Base-by-base conservation (phyloP, 306 rosid species). In the Fagus crenata region DNA sequence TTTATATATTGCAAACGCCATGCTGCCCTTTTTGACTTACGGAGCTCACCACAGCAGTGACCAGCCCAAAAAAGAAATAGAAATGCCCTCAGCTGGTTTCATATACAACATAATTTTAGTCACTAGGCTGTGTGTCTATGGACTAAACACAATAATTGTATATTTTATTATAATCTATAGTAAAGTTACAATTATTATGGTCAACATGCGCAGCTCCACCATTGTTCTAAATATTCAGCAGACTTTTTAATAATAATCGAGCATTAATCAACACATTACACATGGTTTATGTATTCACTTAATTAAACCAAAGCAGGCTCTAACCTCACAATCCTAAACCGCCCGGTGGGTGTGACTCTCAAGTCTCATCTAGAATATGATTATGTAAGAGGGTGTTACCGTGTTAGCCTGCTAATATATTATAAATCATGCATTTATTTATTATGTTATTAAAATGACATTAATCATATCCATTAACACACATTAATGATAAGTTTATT, bases 141-240 rank as follows among this genome's bases (percentile, higher is more conserved):
- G 69, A 63, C 7, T 11, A 63, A 5, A 42, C 1, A 36, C 12
- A 54, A 49, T 39, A 56, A 59, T 75, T 36, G 49, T 33, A 15
- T 75, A 32, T 6, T n/a, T n/a, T 42, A 79, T n/a, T 28, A 73
- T 49, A 42, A 35, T 41, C 39, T 49, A 31, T 78, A 67, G 49
- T 55, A 56, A 78, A 78, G 32, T 72, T 17, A 32, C 55, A 73
- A 54, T 84, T 79, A 87, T 87, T 79, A 72, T 0, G 17, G 84
- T 84, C 85, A 82, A 79, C 82, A 5, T 13, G 40, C 41, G 40
- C 41, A 32, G 0, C 6, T 51, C n/a, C 40, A 32, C 11, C 18
- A 15, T 18, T 51, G n/a, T 14, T 49, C 39, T 22, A 72, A 71
- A 71, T 22, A 22, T 28, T 46, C 42, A 71, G 71, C 68, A 71